Evolutionary conservation across 2,329 filamentous ascomycete species (phyloP), one percentile per base, ranked within the genome.

Genomic region (Plenodomus biglobosus): DNA sequence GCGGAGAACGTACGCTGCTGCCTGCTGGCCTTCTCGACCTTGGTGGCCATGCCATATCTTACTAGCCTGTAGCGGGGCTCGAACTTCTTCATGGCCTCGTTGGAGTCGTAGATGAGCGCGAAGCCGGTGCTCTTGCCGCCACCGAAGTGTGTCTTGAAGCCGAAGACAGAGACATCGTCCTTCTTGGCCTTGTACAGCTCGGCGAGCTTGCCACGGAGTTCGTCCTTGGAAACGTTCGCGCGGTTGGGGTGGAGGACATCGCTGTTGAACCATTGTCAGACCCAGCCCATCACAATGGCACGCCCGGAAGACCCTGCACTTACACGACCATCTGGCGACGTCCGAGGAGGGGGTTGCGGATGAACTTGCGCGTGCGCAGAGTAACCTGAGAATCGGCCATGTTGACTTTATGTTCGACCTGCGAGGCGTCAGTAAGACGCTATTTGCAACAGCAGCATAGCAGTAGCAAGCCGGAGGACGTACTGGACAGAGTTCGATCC

Each of bases 291-390:
- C 51, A 47, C 39, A 54, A 48, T 49, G 48, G 42, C 40, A 50
- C 48, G 17, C 37, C 43, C 48, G 44, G 46, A 47, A 43, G 52
- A 46, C 55, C 54, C 57, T 59, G 61, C 56, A 70, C 70, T 73
- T 90, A 96, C 92, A 96, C 89, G 81, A 96, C 92, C 90, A 97
- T 96, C 87, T 97, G 92, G 86, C 95, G 96, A 79, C 92, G 89
- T 78, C 88, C 90, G 76, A 99, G 87, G 75, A 99, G 90, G 78
- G 94, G 90, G 87, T 99, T 99, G 84, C 92, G 90, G 82, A 97
- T 95, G 89, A 99, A 99, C 85, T 97, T 97, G 89, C 94, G 92
- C 80, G 94, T 99, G 83, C 94, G 77, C 74, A 80, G 69, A 62
- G 77, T 80, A 62, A 80, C 76, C 71, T 78, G 77, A 61, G 75